Evolutionary conservation across 148 eudicot genomes (phyloP), one percentile per base, ranked within the genome.

Genomic region (Rhododendron vialii): DNA sequence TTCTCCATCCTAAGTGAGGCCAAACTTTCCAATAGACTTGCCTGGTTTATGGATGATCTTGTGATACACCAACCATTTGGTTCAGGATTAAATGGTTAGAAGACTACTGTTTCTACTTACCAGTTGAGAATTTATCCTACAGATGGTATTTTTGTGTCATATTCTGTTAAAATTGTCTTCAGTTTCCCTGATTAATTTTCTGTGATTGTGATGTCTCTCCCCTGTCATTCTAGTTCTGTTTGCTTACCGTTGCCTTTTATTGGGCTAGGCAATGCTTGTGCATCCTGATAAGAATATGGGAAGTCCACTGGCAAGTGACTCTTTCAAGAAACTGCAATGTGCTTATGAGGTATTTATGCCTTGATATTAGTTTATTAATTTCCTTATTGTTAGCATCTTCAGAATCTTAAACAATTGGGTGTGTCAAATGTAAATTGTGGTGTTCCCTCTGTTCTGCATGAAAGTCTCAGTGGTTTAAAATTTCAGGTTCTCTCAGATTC

Each of bases 251-350:
- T n/a, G 45, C 86, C 38, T 35, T 76, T 83, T 80, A 81, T 84
- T 79, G 85, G 79, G 35, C n/a, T 85, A 95, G 99, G 99, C 99
- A 80, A 98, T 94, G 98, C 99, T 98, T 83, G 98, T 98, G 88
- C 99, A 98, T 88, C 99, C 99, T 51, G 99, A 98, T 90, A 98
- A 98, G 91, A 95, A 98, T 88, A 94, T 98, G 99, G 99, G 99
- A 89, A 93, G 93, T 90, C 92, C 98, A 51, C 89, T 90, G 84
- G 98, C 99, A 50, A 94, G 99, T 90, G 99, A 98, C 85, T 95
- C 99, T n/a, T 98, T 98, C 90, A 95, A 98, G 91, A 98, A 95
- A 90, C 94, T 98, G 83, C 99, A 98, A 74, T 98, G 97, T 93
- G 99, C 98, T 86, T 98, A 94, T 88, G 99, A 98, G 96, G 99